These are phyloP conservation scores for Ilyonectria destructans DNA, from an alignment of 2,329 filamentous ascomycete genomes.

Conservation along the genomic window DNA sequence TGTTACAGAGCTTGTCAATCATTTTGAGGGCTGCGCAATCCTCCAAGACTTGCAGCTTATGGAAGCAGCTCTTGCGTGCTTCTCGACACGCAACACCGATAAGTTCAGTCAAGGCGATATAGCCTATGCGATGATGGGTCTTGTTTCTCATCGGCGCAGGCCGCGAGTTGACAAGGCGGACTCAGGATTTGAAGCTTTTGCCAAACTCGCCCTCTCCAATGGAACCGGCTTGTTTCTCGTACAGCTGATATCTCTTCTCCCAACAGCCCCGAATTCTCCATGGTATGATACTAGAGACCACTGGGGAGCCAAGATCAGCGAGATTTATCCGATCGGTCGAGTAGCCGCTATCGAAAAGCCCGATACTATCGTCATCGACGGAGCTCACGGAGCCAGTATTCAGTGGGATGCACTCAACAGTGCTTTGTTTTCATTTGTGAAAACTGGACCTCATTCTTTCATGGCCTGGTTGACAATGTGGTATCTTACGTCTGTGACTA, in stretches of 20 bases:
- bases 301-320: conserved; percentile 61
- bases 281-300: conserved; percentile 61
- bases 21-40: conserved; percentile 60
- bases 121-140: conserved; percentile 64
- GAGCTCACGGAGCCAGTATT: no score
- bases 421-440: no score
- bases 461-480: no score
- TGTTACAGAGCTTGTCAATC: conserved; percentile 61
- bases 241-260: conserved; percentile 53
- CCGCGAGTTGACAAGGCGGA: conserved; percentile 58
- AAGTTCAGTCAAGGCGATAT: conserved; percentile 58
- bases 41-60: conserved; percentile 60
- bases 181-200: conserved; percentile 64
- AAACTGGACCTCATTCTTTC: no score
- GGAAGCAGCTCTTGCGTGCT: conserved; percentile 50
- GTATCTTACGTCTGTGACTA: no score
- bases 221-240: conserved; percentile 62
- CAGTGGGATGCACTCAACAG: no score
- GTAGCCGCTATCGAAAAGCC: no score
- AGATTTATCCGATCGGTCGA: conserved; percentile 49
- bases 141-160: conserved; percentile 55
- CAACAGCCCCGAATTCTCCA: conserved; percentile 41
- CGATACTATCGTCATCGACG: no score
- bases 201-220: conserved; percentile 62
- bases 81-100: conserved; percentile 56